These are phyloP conservation scores for Aspergillus affinis DNA, from an alignment of 495 filamentous ascomycete species.

Conservation along the genomic window DNA sequence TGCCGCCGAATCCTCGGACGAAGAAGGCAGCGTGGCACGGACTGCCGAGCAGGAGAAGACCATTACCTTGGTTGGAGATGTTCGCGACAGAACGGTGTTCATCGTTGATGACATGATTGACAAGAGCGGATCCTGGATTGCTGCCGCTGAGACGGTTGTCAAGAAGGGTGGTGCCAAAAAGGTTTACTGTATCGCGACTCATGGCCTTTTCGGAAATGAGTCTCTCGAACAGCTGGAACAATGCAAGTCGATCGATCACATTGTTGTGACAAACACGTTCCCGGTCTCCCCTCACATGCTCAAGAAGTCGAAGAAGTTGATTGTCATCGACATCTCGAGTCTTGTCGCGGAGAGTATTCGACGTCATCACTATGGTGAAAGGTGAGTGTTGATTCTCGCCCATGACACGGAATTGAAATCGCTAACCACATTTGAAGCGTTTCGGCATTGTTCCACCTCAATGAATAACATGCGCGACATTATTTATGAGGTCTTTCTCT, in stretches of 20 bases:
- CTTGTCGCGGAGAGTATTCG: slow-evolving; percentile 89
- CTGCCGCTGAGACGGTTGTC: slow-evolving; percentile 95
- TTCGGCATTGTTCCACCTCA: slow-evolving; percentile 76
- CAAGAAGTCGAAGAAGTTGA: slow-evolving; percentile 74
- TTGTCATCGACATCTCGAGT: slow-evolving; percentile 82
- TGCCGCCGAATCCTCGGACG: slow-evolving; percentile 75
- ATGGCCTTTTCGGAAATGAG: slow-evolving; percentile 88
- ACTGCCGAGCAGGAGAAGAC: slow-evolving; percentile 81
- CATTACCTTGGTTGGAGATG: slow-evolving; percentile 94
- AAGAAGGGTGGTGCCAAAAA: slow-evolving; percentile 88
- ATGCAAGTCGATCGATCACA: slow-evolving; percentile 87
- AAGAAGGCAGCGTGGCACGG: slow-evolving; percentile 72
- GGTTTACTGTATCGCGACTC: slow-evolving; percentile 97
- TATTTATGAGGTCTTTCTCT: not conserved
- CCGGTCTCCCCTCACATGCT: slow-evolving; percentile 75
- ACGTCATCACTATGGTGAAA: slow-evolving; percentile 87
- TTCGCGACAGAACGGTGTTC: slow-evolving; percentile 80
- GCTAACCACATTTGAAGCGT: slow-evolving; percentile 57
- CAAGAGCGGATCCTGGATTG: slow-evolving; percentile 94
- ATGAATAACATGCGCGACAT: slow-evolving; percentile 31
- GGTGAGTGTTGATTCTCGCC: slow-evolving; percentile 34
- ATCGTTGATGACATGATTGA: slow-evolving; percentile 99
- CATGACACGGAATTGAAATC: slow-evolving; percentile 9
- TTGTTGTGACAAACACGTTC: slow-evolving; percentile 96
- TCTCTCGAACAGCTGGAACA: slow-evolving; percentile 86